Conservation (phyloP, 225 moss, liverwort and hornwort species). For the Pseudoscleropodium purum region DNA sequence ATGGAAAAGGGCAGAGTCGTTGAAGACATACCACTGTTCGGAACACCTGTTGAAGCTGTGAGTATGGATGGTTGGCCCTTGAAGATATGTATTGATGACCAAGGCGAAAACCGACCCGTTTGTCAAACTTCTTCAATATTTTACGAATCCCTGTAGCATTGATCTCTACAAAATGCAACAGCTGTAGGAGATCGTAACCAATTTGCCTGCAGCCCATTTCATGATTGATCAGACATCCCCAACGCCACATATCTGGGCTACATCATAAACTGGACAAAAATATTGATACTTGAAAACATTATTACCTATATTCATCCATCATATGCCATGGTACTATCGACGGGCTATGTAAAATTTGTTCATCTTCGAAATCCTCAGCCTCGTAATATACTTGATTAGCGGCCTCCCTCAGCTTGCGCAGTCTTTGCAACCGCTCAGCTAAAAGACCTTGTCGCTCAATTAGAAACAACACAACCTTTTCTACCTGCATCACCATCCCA, state of each 20-base stretch:
- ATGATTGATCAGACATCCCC: background rate
- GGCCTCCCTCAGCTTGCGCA: slow-evolving; percentile 44
- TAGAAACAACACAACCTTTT: slow-evolving; percentile 86
- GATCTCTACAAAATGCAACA: slow-evolving; percentile 83
- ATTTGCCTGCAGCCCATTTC: slow-evolving; percentile 42
- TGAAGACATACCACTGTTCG: slow-evolving; percentile 56
- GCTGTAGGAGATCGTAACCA: slow-evolving; percentile 75
- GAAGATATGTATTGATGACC: slow-evolving; percentile 83
- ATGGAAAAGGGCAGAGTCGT: background rate
- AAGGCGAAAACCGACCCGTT: slow-evolving; percentile 75
- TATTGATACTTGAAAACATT: background rate
- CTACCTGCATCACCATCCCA: slow-evolving; percentile 47
- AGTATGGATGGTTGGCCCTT: slow-evolving; percentile 93
- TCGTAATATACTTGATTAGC: slow-evolving; percentile 11
- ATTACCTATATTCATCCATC: slow-evolving; percentile 56
- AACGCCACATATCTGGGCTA: background rate
- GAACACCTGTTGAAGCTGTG: slow-evolving; percentile 92
- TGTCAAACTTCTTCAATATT: slow-evolving; percentile 95
- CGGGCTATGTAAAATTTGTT: background rate
- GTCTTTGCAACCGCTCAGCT: slow-evolving; percentile 71
- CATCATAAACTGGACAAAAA: background rate
- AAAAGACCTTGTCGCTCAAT: slow-evolving; percentile 84
- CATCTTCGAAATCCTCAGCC: slow-evolving; percentile 8
- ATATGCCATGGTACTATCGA: slow-evolving; percentile 17
- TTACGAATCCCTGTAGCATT: slow-evolving; percentile 91